Evolutionary conservation across 371 early-diverging fungal genomes (phyloP).

Genomic region (Rhizopus stolonifer): DNA sequence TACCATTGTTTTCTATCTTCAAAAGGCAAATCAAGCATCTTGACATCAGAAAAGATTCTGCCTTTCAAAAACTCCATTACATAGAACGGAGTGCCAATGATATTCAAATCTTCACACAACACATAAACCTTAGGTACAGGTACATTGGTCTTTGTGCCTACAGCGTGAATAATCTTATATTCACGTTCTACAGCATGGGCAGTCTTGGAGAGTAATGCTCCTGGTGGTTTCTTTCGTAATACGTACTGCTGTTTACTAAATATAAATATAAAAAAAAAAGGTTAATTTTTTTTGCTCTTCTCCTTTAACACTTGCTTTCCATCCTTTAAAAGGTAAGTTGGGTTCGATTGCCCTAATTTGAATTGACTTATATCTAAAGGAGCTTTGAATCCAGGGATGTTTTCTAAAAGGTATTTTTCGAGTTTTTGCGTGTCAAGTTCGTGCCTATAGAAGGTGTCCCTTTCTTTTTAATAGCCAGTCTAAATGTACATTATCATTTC

Average conservation of each 20-base stretch:
- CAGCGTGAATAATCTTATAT: conserved; percentile 75
- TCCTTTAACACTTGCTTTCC: too few relatives aligned
- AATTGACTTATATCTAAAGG: conserved; percentile 82
- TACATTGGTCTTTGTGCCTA: conserved; percentile 71
- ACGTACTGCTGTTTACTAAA: conserved; percentile 65
- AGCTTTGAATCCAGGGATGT: conserved; percentile 51
- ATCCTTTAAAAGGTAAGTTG: conserved; percentile 80
- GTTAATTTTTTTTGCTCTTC: too few relatives aligned
- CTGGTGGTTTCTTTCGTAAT: conserved; percentile 92
- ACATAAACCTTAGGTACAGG: conserved; percentile 88
- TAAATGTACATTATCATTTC: not conserved
- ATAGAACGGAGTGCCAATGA: conserved; percentile 94
- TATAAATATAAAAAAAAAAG: not conserved
- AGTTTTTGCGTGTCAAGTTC: conserved; percentile 62
- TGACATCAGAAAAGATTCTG: conserved; percentile 73
- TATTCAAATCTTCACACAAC: conserved; percentile 75
- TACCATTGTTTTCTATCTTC: conserved; percentile 63
- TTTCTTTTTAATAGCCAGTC: too few relatives aligned
- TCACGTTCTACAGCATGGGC: conserved; percentile 93
- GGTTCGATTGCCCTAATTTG: conserved; percentile 89
- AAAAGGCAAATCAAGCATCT: conserved; percentile 53
- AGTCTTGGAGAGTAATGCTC: conserved; percentile 76
- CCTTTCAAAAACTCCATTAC: conserved; percentile 93
- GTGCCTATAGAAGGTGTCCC: conserved; percentile 56
- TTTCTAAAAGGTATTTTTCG: conserved; percentile 52